Conservation (phyloP, 1,284 basidiomycete species). For the Schizophyllum commune region DNA sequence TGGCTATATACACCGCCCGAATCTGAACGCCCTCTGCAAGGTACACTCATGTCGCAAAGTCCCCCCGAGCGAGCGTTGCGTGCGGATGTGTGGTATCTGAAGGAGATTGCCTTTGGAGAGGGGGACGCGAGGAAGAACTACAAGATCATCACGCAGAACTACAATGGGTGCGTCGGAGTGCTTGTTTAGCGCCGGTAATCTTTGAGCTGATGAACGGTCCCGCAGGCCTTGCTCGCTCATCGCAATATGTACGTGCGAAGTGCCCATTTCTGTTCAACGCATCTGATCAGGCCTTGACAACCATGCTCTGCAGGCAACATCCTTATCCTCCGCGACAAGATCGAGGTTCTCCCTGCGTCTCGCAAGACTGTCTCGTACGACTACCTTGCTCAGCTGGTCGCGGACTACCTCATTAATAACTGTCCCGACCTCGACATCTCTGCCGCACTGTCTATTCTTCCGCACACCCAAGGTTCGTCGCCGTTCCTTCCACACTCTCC, state of each 20-base stretch:
- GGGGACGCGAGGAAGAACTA: conserved; percentile 25
- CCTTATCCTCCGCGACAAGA: conserved; percentile 71
- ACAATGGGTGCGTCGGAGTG: conserved; percentile 52
- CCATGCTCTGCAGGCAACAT: conserved; percentile 58
- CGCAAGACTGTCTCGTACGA: conserved; percentile 76
- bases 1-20: not conserved
- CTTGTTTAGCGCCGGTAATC: not conserved
- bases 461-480: conserved; percentile 67
- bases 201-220: conserved; percentile 1
- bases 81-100: conserved; percentile 75
- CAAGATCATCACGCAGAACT: conserved; percentile 78
- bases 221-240: conserved; percentile 66
- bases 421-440: conserved; percentile 62
- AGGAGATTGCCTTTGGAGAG: conserved; percentile 50
- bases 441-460: conserved; percentile 75
- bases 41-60: not conserved
- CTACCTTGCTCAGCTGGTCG: conserved; percentile 74
- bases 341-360: conserved; percentile 56
- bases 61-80: not conserved
- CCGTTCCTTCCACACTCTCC: not conserved
- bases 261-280: not conserved
- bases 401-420: conserved; percentile 67
- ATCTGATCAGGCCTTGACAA: too few relatives aligned
- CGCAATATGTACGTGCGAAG: conserved; percentile 6
- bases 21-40: not conserved